Base-by-base conservation (phyloP, 2,329 filamentous ascomycete genomes). In the Botrytis elliptica region DNA sequence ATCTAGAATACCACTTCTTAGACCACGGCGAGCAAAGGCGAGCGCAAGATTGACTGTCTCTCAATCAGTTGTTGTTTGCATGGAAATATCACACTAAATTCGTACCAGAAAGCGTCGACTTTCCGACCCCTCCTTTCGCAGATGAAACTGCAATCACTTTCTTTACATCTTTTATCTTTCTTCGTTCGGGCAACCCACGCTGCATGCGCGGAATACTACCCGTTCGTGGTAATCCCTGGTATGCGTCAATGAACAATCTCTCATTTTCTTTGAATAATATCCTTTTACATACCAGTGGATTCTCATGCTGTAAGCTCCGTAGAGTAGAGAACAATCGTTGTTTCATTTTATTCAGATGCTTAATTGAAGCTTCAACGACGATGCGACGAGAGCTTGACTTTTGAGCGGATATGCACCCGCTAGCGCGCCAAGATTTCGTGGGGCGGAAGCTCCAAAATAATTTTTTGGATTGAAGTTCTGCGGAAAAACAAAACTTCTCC, bases 81-180 rank as follows among this genome's bases (percentile, higher is more conserved):
- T 42, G 9, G 8, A 63, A 3, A 38, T 18, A 25, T 33, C 44
- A n/a, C 42, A 9, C 38, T 25, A 36, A 8, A 10, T 65, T 82
- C 83, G 70, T 79, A 93, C 93, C 92, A 74, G 95, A 91, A 63
- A 98, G 90, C 12, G 96, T 99, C 78, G 94, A 97, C 82, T 99
- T 99, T 1, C 96, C 96, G 0, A 99, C 96, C n/a, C 96, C 96
- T 3, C 96, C 96, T 81, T 99, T 99, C 22, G 96, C 96, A 1
- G 95, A 98, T 6, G 94, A 97, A 22, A 99, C 93, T n/a, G 95
- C 94, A 74, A 99, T 89, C n/a, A 98, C 90, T 81, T 97, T 97
- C 77, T 90, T 88, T 38, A 99, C 95, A 81, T 95, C 90, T 40
- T 88, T 88, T 78, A 99, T 97, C 78, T 89, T 90, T 77, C 93